These are phyloP conservation scores for Fusarium fujikuroi DNA, from an alignment of 2,329 filamentous ascomycete species.

Conservation along the genomic window DNA sequence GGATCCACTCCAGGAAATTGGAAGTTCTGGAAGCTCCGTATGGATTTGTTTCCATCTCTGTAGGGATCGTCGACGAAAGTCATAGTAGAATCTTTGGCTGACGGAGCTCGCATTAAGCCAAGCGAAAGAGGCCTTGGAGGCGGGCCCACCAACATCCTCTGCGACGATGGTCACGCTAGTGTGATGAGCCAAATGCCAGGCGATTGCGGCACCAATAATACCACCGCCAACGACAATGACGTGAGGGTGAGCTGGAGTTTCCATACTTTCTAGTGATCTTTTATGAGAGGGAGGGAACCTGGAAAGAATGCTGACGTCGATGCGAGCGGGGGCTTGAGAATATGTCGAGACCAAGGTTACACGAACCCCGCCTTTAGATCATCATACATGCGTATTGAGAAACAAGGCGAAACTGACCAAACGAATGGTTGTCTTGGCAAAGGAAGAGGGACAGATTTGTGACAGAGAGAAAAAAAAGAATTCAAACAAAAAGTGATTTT, in stretches of 20 bases:
- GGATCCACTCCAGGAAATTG: slow-evolving; percentile 29
- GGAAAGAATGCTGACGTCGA: background rate
- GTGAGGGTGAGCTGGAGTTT: background rate
- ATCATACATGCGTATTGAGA: background rate
- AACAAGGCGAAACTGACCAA: background rate
- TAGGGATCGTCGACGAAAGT: slow-evolving; percentile 23
- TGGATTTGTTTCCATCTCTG: slow-evolving; percentile 25
- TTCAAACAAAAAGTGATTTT: accelerated
- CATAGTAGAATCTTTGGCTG: slow-evolving; percentile 16
- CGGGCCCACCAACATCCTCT: slow-evolving; percentile 22
- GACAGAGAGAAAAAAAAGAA: accelerated
- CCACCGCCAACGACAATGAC: slow-evolving; percentile 30
- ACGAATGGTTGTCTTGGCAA: background rate
- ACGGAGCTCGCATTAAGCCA: slow-evolving; percentile 32
- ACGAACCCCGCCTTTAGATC: background rate
- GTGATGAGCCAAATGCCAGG: slow-evolving; percentile 20
- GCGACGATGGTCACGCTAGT: slow-evolving; percentile 27
- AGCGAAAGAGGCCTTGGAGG: slow-evolving; percentile 22
- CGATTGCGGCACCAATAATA: slow-evolving; percentile 29
- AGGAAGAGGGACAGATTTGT: background rate
- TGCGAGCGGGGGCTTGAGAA: background rate
- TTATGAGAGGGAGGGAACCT: accelerated
- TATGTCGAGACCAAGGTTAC: background rate
- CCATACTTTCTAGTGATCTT: background rate
- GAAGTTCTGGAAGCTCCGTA: slow-evolving; percentile 1